Evolutionary conservation across 2,329 filamentous ascomycete genomes (phyloP), one percentile per base, ranked within the genome.

Genomic region (Madurella mycetomatis): DNA sequence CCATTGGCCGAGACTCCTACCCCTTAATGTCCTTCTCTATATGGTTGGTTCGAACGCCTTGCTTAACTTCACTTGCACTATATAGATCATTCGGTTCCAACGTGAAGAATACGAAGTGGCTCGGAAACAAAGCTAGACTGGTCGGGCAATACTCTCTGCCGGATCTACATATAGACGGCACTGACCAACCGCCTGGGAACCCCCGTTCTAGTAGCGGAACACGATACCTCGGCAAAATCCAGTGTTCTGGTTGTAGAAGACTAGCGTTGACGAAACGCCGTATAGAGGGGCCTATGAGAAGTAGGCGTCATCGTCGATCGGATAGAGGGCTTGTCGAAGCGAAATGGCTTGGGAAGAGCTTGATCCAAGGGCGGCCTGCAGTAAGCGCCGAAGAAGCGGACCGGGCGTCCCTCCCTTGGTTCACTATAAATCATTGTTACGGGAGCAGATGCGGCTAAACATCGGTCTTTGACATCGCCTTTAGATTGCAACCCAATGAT

Each of bases 151-250:
- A 17, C 15, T 30, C 50, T 56, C 40, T 37, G 49, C 15, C 30
- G 41, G 46, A 40, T 53, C 50, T 32, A 53, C 54, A 5, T 50
- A 41, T 18, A 56, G 34, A 40, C 54, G 49, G 47, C 54, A 56
- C 43, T 56, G 49, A 17, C 54, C 54, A 44, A 56, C 49, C 11
- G 54, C 50, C 9, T 42, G 46, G 17, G 25, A 13, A 32, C 50
- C 54, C 4, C 54, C 46, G 34, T 53, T 53, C 15, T 46, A 5
- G 47, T 56, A 56, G 30, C 18, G 46, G 13, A 56, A 44, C 16
- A 56, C 9, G 25, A 56, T 47, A 39, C 54, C 54, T 39, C 41
- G 31, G 46, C 49, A 53, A 9, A 15, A 13, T 17, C 41, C 41
- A 17, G 41, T 44, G 34, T 31, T n/a, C 18, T 45, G 9, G 15